These are phyloP conservation scores for Diaporthe batatas DNA, from an alignment of 2,329 filamentous ascomycete genomes.

Conservation along the genomic window DNA sequence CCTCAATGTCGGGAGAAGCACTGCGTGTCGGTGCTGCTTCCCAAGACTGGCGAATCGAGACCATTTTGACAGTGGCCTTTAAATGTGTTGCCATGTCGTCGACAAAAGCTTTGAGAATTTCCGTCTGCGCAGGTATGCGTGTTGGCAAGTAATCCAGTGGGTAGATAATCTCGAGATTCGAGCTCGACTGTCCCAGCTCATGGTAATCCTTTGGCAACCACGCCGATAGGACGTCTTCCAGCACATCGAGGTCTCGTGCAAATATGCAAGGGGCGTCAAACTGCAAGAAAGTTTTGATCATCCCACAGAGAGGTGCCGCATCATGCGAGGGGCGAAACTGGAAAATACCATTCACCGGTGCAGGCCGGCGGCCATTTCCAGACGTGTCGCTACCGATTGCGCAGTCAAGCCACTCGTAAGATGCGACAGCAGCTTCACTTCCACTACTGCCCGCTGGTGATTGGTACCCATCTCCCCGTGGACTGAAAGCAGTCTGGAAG, in stretches of 20 bases:
- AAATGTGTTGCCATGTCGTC: constrained; percentile 11
- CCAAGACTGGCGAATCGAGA: background rate
- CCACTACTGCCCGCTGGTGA: constrained; percentile 57
- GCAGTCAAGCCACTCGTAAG: constrained; percentile 50
- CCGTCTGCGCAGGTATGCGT: background rate
- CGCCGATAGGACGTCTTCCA: background rate
- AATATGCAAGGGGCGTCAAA: constrained; percentile 25
- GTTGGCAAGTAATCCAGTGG: constrained; percentile 15
- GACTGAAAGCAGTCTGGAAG: constrained; percentile 57
- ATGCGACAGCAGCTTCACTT: constrained; percentile 49
- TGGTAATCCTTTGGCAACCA: constrained; percentile 1
- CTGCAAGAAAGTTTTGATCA: constrained; percentile 4
- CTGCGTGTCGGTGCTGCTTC: background rate
- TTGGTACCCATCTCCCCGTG: constrained; percentile 63
- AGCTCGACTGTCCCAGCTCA: background rate
- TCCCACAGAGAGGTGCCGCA: constrained; percentile 1
- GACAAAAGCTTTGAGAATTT: background rate
- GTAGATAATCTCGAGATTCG: constrained; percentile 9
- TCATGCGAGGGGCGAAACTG: constrained; percentile 31
- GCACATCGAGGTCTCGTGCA: constrained; percentile 2
- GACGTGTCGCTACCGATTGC: constrained; percentile 38
- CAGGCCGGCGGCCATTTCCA: constrained; percentile 16
- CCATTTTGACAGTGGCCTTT: background rate
- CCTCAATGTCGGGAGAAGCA: constrained; percentile 19
- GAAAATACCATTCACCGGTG: constrained; percentile 15